phyloP scores from a whole-genome alignment of 352 stramenopile species.

The Phytopythium cucurbitacearum region DNA sequence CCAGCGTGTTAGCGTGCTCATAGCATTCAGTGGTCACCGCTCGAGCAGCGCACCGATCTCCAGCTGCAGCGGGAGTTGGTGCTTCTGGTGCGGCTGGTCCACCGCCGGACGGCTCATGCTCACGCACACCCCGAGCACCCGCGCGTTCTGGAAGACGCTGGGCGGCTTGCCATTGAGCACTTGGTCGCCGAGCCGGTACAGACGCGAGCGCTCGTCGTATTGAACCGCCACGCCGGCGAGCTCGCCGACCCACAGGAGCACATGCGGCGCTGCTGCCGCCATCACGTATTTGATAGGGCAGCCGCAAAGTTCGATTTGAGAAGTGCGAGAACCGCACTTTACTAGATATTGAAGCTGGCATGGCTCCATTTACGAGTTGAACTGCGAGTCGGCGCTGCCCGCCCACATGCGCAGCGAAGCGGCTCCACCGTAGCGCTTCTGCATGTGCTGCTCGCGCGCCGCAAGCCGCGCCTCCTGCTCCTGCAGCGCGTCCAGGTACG shows the following conservation, averaged over 20 bases:
- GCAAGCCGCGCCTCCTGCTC: constrained; percentile 49
- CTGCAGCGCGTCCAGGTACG: constrained; percentile 59
- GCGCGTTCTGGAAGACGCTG: constrained; percentile 15
- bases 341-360: neutral
- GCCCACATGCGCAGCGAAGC: constrained; percentile 80
- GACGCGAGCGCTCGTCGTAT: constrained; percentile 10
- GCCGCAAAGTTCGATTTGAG: neutral
- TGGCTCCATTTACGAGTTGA: neutral
- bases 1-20: constrained; percentile 3
- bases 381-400: constrained; percentile 65
- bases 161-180: neutral
- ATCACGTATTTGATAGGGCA: neutral
- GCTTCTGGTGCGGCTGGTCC: constrained; percentile 7
- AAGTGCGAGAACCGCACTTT: neutral
- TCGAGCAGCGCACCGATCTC: constrained; percentile 20
- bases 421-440: constrained; percentile 59
- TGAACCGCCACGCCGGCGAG: constrained; percentile 14
- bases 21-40: constrained; percentile 1
- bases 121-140: constrained; percentile 29
- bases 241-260: constrained; percentile 29
- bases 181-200: constrained; percentile 12
- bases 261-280: constrained; percentile 1
- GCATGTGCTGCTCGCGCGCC: constrained; percentile 49
- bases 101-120: neutral
- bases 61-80: constrained; percentile 7